These are phyloP conservation scores for Trichophaea hybrida DNA, from an alignment of 2,329 filamentous ascomycete species.

Conservation along the genomic window DNA sequence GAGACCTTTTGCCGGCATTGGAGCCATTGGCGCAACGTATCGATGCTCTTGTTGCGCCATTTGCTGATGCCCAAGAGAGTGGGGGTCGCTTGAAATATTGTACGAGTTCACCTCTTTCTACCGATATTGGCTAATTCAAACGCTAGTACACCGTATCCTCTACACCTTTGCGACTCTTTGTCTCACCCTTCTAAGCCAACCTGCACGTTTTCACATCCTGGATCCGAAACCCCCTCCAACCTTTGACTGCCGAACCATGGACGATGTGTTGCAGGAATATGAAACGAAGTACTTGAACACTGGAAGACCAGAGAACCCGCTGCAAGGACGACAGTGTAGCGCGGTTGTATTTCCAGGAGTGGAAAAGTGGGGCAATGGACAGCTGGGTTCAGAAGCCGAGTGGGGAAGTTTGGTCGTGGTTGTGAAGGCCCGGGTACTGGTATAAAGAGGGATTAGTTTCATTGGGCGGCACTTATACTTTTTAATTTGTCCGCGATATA, in stretches of 20 bases:
- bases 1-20: not conserved
- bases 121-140: too few species aligned
- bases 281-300: not conserved
- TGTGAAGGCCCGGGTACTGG: not conserved
- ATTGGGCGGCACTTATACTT: too few species aligned
- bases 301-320: not conserved
- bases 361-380: conserved; percentile 1
- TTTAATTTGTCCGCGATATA: not conserved
- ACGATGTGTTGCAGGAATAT: not conserved
- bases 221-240: not conserved
- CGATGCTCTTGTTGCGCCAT: not conserved
- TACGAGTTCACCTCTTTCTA: not conserved
- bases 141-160: not conserved
- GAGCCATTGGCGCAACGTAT: not conserved
- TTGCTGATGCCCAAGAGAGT: not conserved
- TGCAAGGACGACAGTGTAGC: not conserved
- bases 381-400: not conserved
- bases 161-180: not conserved
- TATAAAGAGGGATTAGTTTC: not conserved
- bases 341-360: conserved; percentile 1
- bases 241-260: not conserved
- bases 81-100: not conserved
- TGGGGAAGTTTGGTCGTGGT: not conserved
- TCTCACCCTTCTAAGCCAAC: not conserved
- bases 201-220: not conserved